Evolutionary conservation across 148 eudicot genomes (phyloP).

Genomic region (Nepenthes mirabilis): DNA sequence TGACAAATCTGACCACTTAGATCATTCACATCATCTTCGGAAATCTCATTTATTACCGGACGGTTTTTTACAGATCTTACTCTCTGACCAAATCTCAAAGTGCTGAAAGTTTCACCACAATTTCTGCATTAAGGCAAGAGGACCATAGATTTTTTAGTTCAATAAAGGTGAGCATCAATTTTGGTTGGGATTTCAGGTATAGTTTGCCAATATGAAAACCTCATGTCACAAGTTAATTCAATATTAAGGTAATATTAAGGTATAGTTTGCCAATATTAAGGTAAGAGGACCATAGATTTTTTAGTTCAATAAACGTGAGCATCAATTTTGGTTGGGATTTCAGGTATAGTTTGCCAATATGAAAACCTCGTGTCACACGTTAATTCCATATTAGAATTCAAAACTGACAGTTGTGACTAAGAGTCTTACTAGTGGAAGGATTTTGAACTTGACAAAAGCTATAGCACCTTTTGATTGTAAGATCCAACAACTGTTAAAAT

Average conservation of each 20-base stretch:
- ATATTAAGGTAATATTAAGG: too few relatives aligned
- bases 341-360: background rate
- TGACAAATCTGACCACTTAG: conserved; percentile 87
- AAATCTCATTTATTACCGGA: conserved; percentile 85
- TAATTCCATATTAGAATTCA: too few relatives aligned
- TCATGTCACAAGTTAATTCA: too few relatives aligned
- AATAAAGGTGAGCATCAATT: background rate
- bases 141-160: background rate
- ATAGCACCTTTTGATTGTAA: too few relatives aligned
- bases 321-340: background rate
- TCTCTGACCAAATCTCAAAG: conserved; percentile 76
- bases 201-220: background rate
- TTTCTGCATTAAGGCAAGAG: conserved; percentile 29
- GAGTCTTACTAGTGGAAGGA: too few relatives aligned
- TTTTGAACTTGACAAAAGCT: too few relatives aligned
- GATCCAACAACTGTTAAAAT: too few relatives aligned
- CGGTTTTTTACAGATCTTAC: conserved; percentile 53
- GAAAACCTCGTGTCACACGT: too few relatives aligned
- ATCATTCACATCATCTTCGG: conserved; percentile 93
- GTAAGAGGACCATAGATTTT: background rate
- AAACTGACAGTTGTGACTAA: too few relatives aligned
- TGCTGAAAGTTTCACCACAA: conserved; percentile 67
- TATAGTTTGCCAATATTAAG: background rate
- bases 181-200: background rate
- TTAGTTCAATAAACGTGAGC: background rate